Conservation (phyloP, 306 rosid genomes). For the Quercus ilex region DNA sequence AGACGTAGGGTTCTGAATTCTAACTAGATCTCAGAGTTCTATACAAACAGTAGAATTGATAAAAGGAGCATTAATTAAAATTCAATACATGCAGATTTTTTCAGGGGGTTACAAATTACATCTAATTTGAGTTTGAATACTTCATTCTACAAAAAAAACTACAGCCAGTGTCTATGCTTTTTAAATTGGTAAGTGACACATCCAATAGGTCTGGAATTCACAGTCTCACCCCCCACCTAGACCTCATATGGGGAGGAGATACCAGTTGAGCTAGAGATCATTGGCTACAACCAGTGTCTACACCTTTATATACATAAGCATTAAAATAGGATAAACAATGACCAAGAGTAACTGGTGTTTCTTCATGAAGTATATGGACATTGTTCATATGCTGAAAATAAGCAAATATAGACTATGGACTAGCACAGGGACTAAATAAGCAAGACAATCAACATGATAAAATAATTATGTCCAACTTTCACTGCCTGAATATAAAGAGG, state of each 20-base stretch:
- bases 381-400: neutral
- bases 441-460: neutral
- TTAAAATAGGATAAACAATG: neutral
- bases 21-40: neutral
- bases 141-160: neutral
- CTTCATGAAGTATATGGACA: neutral
- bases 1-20: neutral
- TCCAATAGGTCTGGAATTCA: no score
- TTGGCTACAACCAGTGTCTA: neutral
- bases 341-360: neutral
- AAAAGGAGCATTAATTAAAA: neutral
- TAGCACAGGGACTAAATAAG: neutral
- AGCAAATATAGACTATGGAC: neutral
- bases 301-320: neutral
- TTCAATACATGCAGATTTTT: neutral
- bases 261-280: no score
- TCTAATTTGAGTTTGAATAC: neutral
- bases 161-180: no score
- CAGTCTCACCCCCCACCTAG: no score
- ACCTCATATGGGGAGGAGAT: no score
- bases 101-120: neutral
- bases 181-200: no score
- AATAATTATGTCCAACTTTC: neutral
- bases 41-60: neutral
- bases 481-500: neutral